phyloP scores from a whole-genome alignment of 228 moss, liverwort and hornwort species.

The Sphagnum magellanicum region DNA sequence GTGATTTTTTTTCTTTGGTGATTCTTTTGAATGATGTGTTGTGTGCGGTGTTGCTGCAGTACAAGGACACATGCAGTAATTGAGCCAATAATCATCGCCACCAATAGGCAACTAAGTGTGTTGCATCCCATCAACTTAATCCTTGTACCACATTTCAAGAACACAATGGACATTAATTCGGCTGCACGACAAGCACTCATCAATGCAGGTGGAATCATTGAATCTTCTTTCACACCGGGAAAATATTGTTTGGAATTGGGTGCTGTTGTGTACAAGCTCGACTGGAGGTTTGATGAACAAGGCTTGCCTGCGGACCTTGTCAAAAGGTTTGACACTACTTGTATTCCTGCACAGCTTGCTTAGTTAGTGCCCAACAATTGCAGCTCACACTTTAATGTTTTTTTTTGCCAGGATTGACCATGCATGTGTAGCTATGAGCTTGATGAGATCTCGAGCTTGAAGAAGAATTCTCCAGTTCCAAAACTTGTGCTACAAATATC shows the following conservation, averaged over 20 bases:
- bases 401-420: not conserved
- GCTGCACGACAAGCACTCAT: conserved; percentile 7
- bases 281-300: conserved; percentile 21
- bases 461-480: not conserved
- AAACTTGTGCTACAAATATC: not conserved
- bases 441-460: not conserved
- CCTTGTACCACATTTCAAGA: conserved; percentile 23
- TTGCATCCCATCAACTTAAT: conserved; percentile 26
- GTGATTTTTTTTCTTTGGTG: not conserved
- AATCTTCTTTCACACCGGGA: conserved; percentile 9
- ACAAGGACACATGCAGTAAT: conserved; percentile 16
- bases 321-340: conserved; percentile 5
- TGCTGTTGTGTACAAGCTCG: conserved; percentile 11
- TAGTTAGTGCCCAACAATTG: too few species aligned
- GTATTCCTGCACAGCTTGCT: not conserved
- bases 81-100: conserved; percentile 24
- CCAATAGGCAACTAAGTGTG: conserved; percentile 30
- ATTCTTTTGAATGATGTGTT: not conserved
- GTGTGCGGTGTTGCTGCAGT: conserved; percentile 9
- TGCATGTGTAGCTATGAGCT: not conserved
- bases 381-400: not conserved
- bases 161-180: conserved; percentile 16
- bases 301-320: conserved; percentile 27
- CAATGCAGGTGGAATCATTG: conserved; percentile 12
- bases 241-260: conserved; percentile 7